These are phyloP conservation scores for Suillus variegatus DNA, from an alignment of 768 basidiomycete species.

Conservation along the genomic window DNA sequence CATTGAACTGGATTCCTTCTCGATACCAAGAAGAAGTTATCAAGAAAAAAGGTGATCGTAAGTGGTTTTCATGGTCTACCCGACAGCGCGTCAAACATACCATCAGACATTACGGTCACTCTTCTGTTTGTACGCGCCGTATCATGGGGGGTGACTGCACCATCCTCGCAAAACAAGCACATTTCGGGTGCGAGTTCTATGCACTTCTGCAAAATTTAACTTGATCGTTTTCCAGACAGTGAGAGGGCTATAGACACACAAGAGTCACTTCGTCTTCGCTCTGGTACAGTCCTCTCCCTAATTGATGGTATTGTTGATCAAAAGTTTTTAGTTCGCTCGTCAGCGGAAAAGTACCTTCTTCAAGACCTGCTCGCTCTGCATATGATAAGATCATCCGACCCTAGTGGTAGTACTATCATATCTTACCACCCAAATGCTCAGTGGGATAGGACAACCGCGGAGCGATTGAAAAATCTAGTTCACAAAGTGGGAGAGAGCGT, in stretches of 20 bases:
- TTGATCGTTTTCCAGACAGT: conserved; percentile 15
- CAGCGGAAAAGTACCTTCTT: conserved; percentile 27
- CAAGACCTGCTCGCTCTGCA: conserved; percentile 43
- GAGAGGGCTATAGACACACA: conserved; percentile 14
- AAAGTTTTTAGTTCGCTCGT: background rate
- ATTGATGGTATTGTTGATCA: background rate
- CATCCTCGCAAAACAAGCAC: conserved; percentile 19
- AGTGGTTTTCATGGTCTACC: conserved; percentile 17
- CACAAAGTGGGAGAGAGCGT: conserved; percentile 36
- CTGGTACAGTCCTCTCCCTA: conserved; percentile 4
- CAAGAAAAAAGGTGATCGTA: conserved; percentile 47
- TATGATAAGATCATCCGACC: conserved; percentile 32
- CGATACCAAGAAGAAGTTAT: conserved; percentile 50
- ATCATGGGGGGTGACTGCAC: conserved; percentile 30
- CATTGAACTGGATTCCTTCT: conserved; percentile 58
- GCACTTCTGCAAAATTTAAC: background rate
- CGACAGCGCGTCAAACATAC: background rate
- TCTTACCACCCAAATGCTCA: conserved; percentile 35
- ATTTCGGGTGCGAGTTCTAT: background rate
- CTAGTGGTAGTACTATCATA: conserved; percentile 31
- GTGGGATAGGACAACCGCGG: conserved; percentile 28
- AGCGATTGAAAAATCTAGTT: conserved; percentile 28
- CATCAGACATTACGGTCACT: conserved; percentile 49
- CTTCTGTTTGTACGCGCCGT: conserved; percentile 44
- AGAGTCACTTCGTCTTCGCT: conserved; percentile 17